Evolutionary conservation across 2,329 filamentous ascomycete genomes (phyloP).

Genomic region (Penicillium sp.): DNA sequence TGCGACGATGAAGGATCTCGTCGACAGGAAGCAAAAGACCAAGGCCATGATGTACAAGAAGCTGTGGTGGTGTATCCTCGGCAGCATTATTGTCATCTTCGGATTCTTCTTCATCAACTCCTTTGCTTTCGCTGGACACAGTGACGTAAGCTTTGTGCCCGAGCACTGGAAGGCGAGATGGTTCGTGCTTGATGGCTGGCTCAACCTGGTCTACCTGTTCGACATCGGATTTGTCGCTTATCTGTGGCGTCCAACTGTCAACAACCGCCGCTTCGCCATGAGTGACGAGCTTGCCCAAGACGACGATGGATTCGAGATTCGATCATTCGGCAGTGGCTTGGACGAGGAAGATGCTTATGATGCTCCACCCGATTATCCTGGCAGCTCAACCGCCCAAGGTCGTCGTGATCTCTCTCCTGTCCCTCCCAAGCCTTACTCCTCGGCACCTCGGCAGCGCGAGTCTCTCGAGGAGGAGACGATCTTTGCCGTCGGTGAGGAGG

Average conservation of each 20-base stretch:
- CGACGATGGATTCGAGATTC: slow-evolving; percentile 96
- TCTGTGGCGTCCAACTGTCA: slow-evolving; percentile 91
- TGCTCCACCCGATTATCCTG: slow-evolving; percentile 33
- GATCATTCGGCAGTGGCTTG: slow-evolving; percentile 74
- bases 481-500: slow-evolving; percentile 77
- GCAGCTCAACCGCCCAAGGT: slow-evolving; percentile 30
- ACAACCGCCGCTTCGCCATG: slow-evolving; percentile 97
- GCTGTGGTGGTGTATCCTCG: slow-evolving; percentile 95
- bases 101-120: slow-evolving; percentile 99
- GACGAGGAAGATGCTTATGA: slow-evolving; percentile 58
- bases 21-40: slow-evolving; percentile 85
- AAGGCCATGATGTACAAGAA: slow-evolving; percentile 97
- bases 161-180: slow-evolving; percentile 96
- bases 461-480: slow-evolving; percentile 87
- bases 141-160: slow-evolving; percentile 84
- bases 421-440: slow-evolving; percentile 51
- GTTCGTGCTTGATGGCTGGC: slow-evolving; percentile 96
- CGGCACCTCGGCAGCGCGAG: slow-evolving; percentile 52
- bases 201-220: slow-evolving; percentile 92
- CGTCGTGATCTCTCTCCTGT: slow-evolving; percentile 40
- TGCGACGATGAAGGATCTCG: slow-evolving; percentile 91
- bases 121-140: slow-evolving; percentile 83
- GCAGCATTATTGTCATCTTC: slow-evolving; percentile 91
- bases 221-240: slow-evolving; percentile 93
- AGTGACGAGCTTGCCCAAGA: slow-evolving; percentile 98